Percentiles rank a stretch among this genome's conserved stretches.
Conservation (phyloP, 768 basidiomycete genomes). For the Xerocomellus chrysenteron region DNA sequence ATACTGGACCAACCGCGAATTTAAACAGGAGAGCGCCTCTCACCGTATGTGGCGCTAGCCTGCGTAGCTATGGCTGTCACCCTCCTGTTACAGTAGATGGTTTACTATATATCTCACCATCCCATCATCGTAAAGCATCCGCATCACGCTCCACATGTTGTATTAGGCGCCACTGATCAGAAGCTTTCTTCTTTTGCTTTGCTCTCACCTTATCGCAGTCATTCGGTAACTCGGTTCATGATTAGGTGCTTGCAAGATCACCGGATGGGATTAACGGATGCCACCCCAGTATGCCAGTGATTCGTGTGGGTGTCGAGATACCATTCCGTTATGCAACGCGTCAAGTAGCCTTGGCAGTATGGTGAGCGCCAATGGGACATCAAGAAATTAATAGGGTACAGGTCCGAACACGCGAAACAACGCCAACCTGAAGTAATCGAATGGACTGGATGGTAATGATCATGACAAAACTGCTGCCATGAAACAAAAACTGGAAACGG, state of each 20-base stretch:
- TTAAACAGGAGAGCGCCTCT: slow-evolving; percentile 83
- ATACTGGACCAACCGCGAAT: not conserved
- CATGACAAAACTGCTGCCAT: slow-evolving; percentile 2
- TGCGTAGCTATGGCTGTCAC: slow-evolving; percentile 91
- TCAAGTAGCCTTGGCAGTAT: not conserved
- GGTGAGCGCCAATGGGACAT: not conserved
- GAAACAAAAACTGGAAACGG: not conserved
- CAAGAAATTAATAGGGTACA: not conserved
- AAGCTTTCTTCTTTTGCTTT: not conserved
- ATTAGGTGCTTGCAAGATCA: not conserved
- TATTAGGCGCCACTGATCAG: not conserved
- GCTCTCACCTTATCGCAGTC: not conserved
- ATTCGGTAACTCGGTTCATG: too few relatives aligned
- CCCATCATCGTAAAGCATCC: not conserved
- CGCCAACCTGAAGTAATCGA: not conserved
- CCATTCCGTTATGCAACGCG: not conserved
- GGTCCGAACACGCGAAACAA: too few relatives aligned
- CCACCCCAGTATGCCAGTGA: not conserved
- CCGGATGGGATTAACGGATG: not conserved
- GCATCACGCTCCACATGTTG: not conserved
- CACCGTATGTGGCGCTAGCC: slow-evolving; percentile 92
- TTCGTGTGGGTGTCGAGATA: not conserved
- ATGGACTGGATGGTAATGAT: slow-evolving; percentile 1
- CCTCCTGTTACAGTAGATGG: slow-evolving; percentile 47
- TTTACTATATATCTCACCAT: not conserved